Evolutionary conservation across 2,329 filamentous ascomycete species (phyloP), one percentile per base, ranked within the genome.

Genomic region (Sporothrix schenckii): DNA sequence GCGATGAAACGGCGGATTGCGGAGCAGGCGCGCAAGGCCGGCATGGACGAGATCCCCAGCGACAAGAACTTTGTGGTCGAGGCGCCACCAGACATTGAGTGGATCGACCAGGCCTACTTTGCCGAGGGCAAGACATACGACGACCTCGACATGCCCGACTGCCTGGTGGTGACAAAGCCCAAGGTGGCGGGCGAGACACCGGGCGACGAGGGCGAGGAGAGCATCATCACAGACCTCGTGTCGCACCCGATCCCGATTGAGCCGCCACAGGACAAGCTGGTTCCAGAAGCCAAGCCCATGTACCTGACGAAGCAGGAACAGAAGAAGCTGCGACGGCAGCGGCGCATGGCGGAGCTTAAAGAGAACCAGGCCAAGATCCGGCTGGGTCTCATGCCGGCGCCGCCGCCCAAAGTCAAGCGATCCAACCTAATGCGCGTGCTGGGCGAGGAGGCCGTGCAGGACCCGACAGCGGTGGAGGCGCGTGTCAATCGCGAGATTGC

Each of bases 391-490:
- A 91, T 94, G 72, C 93, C 94, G 3, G 92, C 94, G 24, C 93
- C 94, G 39, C 91, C 94, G 34, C 94, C 95, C 13, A 99, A 98
- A 81, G 93, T 99, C 75, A 98, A 97, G 82, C 96, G 96, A 80
- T 92, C 91, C 71, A 99, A 99, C 79, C 87, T 99, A 78, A 99
- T 99, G 95, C 91, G 94, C 71, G 95, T 99, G 41, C 85, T 97
- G 70, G 95, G 95, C 73, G 93, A 97, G 78, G 91, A 93, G 80
- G 87, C 87, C 21, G 94, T 99, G 74, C 96, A 97, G 78, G 95
- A 99, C 80, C 95, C 95, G 7, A 99, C 96, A 0, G 95, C 95
- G 4, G 95, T 99, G 60, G 95, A 99, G 81, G 93, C 93, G 66
- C 89, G 93, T 30, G 95, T 99, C 67, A 97, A 96, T 79, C 87